phyloP scores from a whole-genome alignment of 2,329 filamentous ascomycete genomes.

The Sclerotinia subarctica region DNA sequence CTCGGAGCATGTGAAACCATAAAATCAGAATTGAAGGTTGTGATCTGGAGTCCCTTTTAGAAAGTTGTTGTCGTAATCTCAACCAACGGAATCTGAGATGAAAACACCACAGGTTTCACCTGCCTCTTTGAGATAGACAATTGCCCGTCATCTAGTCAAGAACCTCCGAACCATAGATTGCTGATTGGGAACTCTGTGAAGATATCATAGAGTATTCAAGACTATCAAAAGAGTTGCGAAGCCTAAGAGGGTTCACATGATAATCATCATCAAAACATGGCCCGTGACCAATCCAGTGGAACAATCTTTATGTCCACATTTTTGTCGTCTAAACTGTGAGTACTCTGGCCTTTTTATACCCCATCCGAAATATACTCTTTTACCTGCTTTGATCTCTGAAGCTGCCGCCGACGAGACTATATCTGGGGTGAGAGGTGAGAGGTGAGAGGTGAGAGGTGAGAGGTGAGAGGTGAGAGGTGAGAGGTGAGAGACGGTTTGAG shows the following conservation, averaged over 20 bases:
- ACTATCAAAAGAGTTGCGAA: neutral
- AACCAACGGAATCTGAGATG: neutral
- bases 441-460: too few species aligned
- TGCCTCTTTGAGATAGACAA: neutral
- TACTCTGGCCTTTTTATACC: slow-evolving; percentile 54
- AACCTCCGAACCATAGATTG: neutral
- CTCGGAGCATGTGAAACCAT: too few species aligned
- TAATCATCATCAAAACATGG: slow-evolving; percentile 50
- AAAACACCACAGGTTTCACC: neutral
- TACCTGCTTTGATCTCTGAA: slow-evolving; percentile 50
- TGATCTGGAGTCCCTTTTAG: too few species aligned
- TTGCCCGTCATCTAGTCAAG: neutral
- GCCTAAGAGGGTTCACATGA: slow-evolving; percentile 47
- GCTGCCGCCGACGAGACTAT: slow-evolving; percentile 49
- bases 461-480: too few species aligned
- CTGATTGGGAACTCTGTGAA: neutral
- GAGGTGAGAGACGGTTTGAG: too few species aligned
- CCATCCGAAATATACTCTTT: slow-evolving; percentile 53
- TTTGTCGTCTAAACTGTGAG: slow-evolving; percentile 51
- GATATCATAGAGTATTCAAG: neutral
- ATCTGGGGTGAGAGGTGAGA: slow-evolving; percentile 50
- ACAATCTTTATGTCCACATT: slow-evolving; percentile 51
- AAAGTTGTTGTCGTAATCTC: too few species aligned
- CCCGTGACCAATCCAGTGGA: slow-evolving; percentile 44
- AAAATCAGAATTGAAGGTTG: too few species aligned